A percentile compares a stretch with the other conserved stretches of the same genome.
phyloP scores from a whole-genome alignment of 306 rosid species.

The Cyclanthera cordifolia region DNA sequence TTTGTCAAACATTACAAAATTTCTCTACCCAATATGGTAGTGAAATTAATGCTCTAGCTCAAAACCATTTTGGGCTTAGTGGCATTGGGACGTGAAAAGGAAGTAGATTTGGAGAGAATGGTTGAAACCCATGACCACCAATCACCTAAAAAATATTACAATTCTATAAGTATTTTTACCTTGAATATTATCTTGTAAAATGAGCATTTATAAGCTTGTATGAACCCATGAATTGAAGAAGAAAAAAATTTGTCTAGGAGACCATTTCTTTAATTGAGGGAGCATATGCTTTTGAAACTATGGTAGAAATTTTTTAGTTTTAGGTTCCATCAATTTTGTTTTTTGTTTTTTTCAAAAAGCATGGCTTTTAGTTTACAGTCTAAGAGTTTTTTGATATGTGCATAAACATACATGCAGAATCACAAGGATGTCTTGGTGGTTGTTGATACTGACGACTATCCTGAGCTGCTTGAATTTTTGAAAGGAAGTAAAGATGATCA shows the following conservation, averaged over 20 bases:
- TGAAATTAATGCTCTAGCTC: neutral
- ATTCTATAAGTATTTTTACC: neutral
- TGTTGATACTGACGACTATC: constrained; percentile 83
- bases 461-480: constrained; percentile 57
- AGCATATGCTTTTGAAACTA: neutral
- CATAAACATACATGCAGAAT: constrained; percentile 36
- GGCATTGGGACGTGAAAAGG: neutral
- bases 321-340: neutral
- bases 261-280: neutral
- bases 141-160: neutral
- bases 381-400: neutral
- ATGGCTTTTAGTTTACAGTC: neutral
- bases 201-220: too few relatives aligned
- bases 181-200: neutral
- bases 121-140: neutral
- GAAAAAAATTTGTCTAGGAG: neutral
- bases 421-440: constrained; percentile 87
- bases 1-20: neutral
- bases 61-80: neutral
- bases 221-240: neutral
- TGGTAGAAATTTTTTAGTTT: neutral
- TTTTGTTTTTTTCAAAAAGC: neutral
- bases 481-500: constrained; percentile 47
- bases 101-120: neutral
- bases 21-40: neutral